Evolutionary conservation across 768 basidiomycete genomes (phyloP).

Genomic region (Lenzites betulinus): DNA sequence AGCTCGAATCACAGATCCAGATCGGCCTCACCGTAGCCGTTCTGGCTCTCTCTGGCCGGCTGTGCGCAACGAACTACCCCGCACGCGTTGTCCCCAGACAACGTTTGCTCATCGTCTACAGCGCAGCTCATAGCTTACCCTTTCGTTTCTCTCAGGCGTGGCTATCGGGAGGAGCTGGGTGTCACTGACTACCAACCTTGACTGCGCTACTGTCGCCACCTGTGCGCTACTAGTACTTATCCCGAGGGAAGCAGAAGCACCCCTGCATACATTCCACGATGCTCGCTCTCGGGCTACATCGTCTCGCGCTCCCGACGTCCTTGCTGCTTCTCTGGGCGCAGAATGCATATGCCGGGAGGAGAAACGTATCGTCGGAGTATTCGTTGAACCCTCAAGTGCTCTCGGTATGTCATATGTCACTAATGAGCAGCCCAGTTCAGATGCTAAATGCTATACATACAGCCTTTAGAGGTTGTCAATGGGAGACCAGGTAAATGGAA

Average conservation of each 20-base stretch:
- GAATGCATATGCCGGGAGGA: conserved; percentile 1
- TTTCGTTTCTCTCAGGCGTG: not conserved
- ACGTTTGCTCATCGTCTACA: conserved; percentile 3
- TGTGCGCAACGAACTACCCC: not conserved
- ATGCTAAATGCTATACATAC: not conserved
- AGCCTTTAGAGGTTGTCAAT: conserved; percentile 19
- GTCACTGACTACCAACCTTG: not conserved
- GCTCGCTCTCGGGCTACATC: conserved; percentile 12
- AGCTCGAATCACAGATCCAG: not conserved
- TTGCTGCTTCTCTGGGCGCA: conserved; percentile 11
- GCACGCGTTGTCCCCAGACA: not conserved
- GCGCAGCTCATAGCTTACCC: not conserved
- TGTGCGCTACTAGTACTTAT: not conserved
- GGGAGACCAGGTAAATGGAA: conserved; percentile 16
- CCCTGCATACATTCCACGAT: conserved; percentile 8
- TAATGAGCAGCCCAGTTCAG: not conserved
- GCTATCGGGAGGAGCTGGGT: not conserved
- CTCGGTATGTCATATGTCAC: conserved; percentile 9
- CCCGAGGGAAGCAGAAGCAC: conserved; percentile 10
- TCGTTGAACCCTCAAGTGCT: conserved; percentile 10
- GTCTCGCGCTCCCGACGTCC: conserved; percentile 11
- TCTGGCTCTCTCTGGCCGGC: not conserved
- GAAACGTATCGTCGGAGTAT: conserved; percentile 5
- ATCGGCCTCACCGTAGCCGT: conserved; percentile 1
- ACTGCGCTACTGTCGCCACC: conserved; percentile 16